Evolutionary conservation across 2,329 filamentous ascomycete species (phyloP), one percentile per base, ranked within the genome.

Genomic region (Dendrostoma leiphaemia): DNA sequence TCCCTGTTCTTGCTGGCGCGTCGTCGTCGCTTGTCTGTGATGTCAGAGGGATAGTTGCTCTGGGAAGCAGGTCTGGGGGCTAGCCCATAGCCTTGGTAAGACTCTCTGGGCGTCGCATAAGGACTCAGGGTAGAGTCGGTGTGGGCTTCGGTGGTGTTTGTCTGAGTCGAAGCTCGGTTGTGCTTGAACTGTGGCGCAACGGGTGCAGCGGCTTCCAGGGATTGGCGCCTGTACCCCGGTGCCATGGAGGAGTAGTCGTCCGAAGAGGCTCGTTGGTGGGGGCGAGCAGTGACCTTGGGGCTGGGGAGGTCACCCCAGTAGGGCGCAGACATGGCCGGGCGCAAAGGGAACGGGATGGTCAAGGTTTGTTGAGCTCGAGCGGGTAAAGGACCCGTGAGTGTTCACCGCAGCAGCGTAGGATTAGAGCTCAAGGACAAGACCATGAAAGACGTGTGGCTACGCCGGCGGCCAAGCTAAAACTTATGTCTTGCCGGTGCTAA

Each of bases 221-320:
- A 69, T 56, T 64, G 64, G 54, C 66, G 65, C 57, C 62, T 66
- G 57, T n/a, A n/a, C n/a, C n/a, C n/a, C n/a, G 69, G 62, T 41
- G 59, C 54, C 58, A 63, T 52, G 55, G 64, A 64, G 56, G 63
- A 64, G 56, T 65, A 65, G 59, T 70, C 67, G 53, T 64, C 67
- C 54, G 72, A 72, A 54, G 65, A 64, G 64, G 73, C 72, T 61
- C 73, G 73, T 58, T 64, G 61, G 50, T 64, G 69, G 62, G 65
- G 60, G 51, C 65, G 63, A 49, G 63, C 64, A 28, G 61, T 59
- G 61, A 73, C 64, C 61, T 75, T 78, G 48, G 78, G 70, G 58
- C 74, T 69, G 56, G 82, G 81, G 59, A 84, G 71, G 64, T 81
- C 70, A 66, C 81, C 81, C 81, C 81, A 84, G 71, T 84, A 84